Evolutionary conservation across 108 stramenopile species (phyloP).

Genomic region (Conticribra weissflogii): DNA sequence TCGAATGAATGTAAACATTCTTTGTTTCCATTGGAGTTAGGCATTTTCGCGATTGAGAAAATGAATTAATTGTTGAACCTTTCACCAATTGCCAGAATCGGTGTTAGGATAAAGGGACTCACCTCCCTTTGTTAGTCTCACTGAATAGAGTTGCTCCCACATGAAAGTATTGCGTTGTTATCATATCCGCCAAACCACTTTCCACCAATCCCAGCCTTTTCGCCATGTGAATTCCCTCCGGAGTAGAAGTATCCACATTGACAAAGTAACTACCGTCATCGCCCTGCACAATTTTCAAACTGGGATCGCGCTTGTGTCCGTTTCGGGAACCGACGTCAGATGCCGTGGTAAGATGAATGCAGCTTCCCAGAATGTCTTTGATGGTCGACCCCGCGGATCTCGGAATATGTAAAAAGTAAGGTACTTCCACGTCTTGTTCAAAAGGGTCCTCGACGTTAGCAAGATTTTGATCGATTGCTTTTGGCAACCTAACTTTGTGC

Average conservation of each 20-base stretch:
- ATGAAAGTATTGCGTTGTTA: slow-evolving; percentile 36
- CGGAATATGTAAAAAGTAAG: slow-evolving; percentile 30
- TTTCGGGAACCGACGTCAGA: slow-evolving; percentile 25
- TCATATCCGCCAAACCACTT: slow-evolving; percentile 27
- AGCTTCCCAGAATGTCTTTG: slow-evolving; percentile 20
- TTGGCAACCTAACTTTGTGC: slow-evolving; percentile 1
- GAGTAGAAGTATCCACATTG: slow-evolving; percentile 46
- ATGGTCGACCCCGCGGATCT: slow-evolving; percentile 16
- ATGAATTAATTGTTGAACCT: background rate
- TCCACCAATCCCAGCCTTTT: slow-evolving; percentile 26
- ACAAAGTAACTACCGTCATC: slow-evolving; percentile 14
- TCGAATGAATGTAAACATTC: slow-evolving; percentile 24
- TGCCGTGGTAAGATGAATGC: slow-evolving; percentile 10
- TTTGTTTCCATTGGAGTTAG: background rate
- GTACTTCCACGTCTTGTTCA: background rate
- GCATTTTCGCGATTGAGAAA: background rate
- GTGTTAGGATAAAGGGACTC: no score
- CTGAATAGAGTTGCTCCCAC: slow-evolving; percentile 29
- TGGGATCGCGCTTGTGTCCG: slow-evolving; percentile 21
- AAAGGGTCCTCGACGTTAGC: slow-evolving; percentile 22
- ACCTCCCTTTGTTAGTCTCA: slow-evolving; percentile 6
- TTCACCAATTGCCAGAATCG: no score
- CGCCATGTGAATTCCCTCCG: slow-evolving; percentile 26
- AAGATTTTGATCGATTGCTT: slow-evolving; percentile 11
- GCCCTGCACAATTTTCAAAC: slow-evolving; percentile 3